Conservation (phyloP, 2,329 filamentous ascomycete genomes). For the Eutypella sp. region DNA sequence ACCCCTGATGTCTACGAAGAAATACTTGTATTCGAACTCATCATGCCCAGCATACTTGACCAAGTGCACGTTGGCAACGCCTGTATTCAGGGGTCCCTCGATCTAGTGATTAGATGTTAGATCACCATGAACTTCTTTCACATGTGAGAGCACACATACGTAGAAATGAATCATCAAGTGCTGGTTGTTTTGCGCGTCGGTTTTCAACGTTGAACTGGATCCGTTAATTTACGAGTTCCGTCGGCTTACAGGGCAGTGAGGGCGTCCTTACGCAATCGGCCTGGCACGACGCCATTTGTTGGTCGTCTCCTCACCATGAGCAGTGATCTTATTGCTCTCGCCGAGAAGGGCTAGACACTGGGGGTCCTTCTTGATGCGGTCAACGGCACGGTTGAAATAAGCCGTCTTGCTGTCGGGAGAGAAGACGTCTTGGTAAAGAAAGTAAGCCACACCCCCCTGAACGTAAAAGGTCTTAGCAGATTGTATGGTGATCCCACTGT, state of each 20-base stretch:
- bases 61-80: slow-evolving; percentile 74
- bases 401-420: slow-evolving; percentile 78
- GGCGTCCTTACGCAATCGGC: slow-evolving; percentile 51
- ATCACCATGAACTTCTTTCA: slow-evolving; percentile 5
- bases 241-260: not conserved
- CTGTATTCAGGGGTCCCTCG: slow-evolving; percentile 69
- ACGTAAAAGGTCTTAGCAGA: slow-evolving; percentile 8
- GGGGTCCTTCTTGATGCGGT: slow-evolving; percentile 68
- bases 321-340: slow-evolving; percentile 67
- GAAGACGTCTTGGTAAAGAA: slow-evolving; percentile 79
- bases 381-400: slow-evolving; percentile 83
- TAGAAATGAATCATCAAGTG: slow-evolving; percentile 85
- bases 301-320: slow-evolving; percentile 74
- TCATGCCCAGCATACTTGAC: slow-evolving; percentile 58
- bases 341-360: slow-evolving; percentile 71
- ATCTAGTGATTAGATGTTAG: slow-evolving; percentile 45
- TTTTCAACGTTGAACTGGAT: slow-evolving; percentile 59
- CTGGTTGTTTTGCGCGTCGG: slow-evolving; percentile 69
- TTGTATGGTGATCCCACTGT: not conserved
- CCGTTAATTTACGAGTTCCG: slow-evolving; percentile 21
- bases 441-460: slow-evolving; percentile 70
- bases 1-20: slow-evolving; percentile 76
- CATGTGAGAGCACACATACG: slow-evolving; percentile 38
- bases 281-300: slow-evolving; percentile 74
- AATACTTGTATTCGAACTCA: slow-evolving; percentile 72